phyloP scores from a whole-genome alignment of 2,329 filamentous ascomycete species.

The Penicillium thymicola region DNA sequence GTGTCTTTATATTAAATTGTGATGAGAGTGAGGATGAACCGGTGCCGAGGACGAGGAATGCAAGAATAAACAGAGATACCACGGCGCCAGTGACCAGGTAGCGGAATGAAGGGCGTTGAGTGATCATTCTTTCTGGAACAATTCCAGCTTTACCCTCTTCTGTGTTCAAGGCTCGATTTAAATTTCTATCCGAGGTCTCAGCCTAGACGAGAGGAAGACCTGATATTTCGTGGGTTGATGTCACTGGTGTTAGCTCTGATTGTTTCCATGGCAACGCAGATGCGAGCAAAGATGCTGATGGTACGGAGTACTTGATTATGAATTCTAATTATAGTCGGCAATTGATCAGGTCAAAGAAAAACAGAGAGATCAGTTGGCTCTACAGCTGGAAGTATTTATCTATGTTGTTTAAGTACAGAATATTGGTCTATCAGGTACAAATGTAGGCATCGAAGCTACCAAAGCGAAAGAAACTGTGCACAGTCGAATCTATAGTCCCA shows the following conservation, averaged over 20 bases:
- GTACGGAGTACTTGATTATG: too few relatives aligned
- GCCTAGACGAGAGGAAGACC: not conserved
- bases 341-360: too few relatives aligned
- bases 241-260: constrained; percentile 7
- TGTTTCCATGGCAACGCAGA: constrained; percentile 29
- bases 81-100: constrained; percentile 28
- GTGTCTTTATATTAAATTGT: constrained; percentile 24
- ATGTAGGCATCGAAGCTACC: not conserved
- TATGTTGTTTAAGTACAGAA: not conserved
- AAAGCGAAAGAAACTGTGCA: constrained; percentile 11
- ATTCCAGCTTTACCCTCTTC: not conserved
- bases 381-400: not conserved
- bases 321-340: not conserved
- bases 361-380: not conserved
- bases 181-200: not conserved
- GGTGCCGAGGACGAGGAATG: constrained; percentile 27
- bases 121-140: constrained; percentile 17
- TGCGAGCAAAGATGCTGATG: not conserved
- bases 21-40: constrained; percentile 17
- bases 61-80: constrained; percentile 24
- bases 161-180: not conserved
- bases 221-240: not conserved
- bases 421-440: not conserved
- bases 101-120: constrained; percentile 26
- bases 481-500: constrained; percentile 28